phyloP scores from a whole-genome alignment of 371 early-diverging fungal genomes.

The Mortierella sp. region DNA sequence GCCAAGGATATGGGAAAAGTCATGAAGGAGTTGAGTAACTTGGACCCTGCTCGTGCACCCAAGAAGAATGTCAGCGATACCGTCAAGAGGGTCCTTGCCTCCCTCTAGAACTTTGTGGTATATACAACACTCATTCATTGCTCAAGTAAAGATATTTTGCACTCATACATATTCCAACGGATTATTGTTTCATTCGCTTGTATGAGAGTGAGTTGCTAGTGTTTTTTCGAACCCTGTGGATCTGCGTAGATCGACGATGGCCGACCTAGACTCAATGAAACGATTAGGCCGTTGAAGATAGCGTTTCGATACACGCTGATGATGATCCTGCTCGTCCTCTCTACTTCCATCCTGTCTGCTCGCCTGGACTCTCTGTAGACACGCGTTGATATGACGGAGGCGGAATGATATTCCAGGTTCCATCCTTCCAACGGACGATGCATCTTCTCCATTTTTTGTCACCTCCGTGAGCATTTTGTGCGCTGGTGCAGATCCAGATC shows the following conservation, averaged over 20 bases:
- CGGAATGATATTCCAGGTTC: conserved; percentile 17
- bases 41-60: conserved; percentile 73
- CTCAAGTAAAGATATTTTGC: neutral
- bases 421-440: neutral
- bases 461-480: neutral
- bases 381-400: neutral
- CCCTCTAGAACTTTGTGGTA: conserved; percentile 11
- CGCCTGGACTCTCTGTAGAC: neutral
- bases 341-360: neutral
- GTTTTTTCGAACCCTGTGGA: neutral
- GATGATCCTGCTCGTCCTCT: neutral
- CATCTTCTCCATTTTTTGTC: neutral
- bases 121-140: neutral
- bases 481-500: conserved; percentile 2
- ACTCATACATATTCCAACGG: neutral
- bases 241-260: neutral
- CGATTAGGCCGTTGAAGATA: too few relatives aligned
- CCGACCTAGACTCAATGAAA: too few relatives aligned
- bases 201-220: neutral
- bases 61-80: conserved; percentile 74
- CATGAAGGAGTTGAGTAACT: conserved; percentile 76
- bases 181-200: neutral
- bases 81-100: conserved; percentile 67
- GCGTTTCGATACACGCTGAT: too few relatives aligned
- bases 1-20: conserved; percentile 82